Evolutionary conservation across 148 eudicot species (phyloP), one percentile per base, ranked within the genome.

Genomic region (Nepenthes gracilis): DNA sequence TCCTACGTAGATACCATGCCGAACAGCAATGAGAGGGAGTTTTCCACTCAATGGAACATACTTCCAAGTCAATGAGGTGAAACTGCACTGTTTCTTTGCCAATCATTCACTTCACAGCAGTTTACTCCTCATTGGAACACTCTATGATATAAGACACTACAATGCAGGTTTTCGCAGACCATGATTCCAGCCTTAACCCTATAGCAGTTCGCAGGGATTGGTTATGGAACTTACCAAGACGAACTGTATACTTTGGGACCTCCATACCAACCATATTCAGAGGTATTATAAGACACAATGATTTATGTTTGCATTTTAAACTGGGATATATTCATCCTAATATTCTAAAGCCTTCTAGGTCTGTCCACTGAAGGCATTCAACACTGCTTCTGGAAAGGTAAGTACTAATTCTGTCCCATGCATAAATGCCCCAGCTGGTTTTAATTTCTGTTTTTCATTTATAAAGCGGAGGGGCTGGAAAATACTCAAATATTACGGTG

Each of bases 381-480:
- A 64, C 82, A 79, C 75, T 91, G 96, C 79, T 91, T 91, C 68
- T 91, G 96, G 96, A 81, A 84, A 85, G 97, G 97, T 91, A 78
- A 43, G 75, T 38, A 47, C 50, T 13, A 52, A 2, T 13, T 12
- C 55, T 2, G 2, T 12, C 6, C n/a, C 32, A 13, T 52, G 15
- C 15, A 23, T 23, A 23, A 23, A 52, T 2, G 32, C n/a, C 14
- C 14, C 12, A 12, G 55, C 45, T 3, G 45, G 8, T 40, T 40
- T 40, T 40, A 40, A 3, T 40, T 40, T 40, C 8, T 40, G 45
- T 40, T 4, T 40, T 40, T 40, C 45, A 4, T 3, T 40, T 40
- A 23, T 23, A 23, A 23, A 0, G 23, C 0, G 23, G 23, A 0
- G 23, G 23, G 23, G 23, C 23, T 23, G 0, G 23, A 0, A 23